Evolutionary conservation across 345 rosid species (phyloP), one percentile per base, ranked within the genome.

Genomic region (Salix exigua): DNA sequence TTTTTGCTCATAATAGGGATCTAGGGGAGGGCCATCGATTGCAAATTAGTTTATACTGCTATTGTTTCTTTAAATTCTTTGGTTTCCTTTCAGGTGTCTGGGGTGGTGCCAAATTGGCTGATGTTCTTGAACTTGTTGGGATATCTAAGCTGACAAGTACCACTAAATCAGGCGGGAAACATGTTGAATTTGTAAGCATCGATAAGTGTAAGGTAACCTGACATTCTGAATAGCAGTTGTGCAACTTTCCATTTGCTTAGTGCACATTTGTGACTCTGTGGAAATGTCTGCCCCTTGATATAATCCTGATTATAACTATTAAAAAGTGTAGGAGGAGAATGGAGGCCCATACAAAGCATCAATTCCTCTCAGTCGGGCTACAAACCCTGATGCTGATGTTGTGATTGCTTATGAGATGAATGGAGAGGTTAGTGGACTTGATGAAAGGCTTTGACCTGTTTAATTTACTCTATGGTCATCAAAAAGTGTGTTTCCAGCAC

Each of bases 261-360:
- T 21, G 62, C 26, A 14, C 25, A 17, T 76, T 60, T 66, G 30
- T 72, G 63, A 66, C 35, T 46, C 28, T 35, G 35, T 42, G 11
- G 7, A 40, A 31, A n/a, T 40, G 6, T 60, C 37, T 71, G 64
- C 21, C 70, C 21, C 70, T 55, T 55, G 44, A 40, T 23, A 10
- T 51, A 46, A 26, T 78, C 37, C 64, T 9, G 51, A 76, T 16
- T 72, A 18, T 63, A 40, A n/a, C 31, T 44, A 19, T 66, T 66
- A 4, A 80, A 62, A 71, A 72, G 46, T 76, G 33, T 82, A 96
- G 99, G 98, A 96, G 87, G 99, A 96, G 89, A 92, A 92, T 31
- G 99, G 99, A 37, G 99, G 98, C n/a, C 98, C 99, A 14, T 96
- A 91, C 71, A 96, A 92, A 87, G 99, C 96, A 67, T 96, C 99